These are phyloP conservation scores for Jamesozyma lodderae DNA, from an alignment of 805 yeast species.

Conservation along the genomic window DNA sequence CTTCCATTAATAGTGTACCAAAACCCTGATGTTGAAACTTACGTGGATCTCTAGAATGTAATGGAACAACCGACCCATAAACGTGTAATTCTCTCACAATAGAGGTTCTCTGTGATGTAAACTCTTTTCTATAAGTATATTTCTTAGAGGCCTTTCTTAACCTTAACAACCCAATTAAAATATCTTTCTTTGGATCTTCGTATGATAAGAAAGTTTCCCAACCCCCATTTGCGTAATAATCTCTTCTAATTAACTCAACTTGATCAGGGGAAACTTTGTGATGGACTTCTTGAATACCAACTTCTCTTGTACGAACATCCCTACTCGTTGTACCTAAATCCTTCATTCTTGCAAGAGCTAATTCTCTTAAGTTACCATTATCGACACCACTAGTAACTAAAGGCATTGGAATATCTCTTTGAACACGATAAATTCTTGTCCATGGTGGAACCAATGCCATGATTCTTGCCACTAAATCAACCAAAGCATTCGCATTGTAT, in stretches of 20 bases:
- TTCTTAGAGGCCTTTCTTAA: slow-evolving; percentile 82
- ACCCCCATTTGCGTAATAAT: slow-evolving; percentile 94
- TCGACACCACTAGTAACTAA: slow-evolving; percentile 96
- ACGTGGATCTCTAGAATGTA: slow-evolving; percentile 93
- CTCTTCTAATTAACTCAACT: slow-evolving; percentile 89
- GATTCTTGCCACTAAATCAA: slow-evolving; percentile 91
- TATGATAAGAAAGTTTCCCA: slow-evolving; percentile 96
- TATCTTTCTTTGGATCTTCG: slow-evolving; percentile 96
- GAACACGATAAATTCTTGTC: slow-evolving; percentile 98
- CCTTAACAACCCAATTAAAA: slow-evolving; percentile 81
- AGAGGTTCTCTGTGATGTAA: slow-evolving; percentile 74
- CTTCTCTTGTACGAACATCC: slow-evolving; percentile 96
- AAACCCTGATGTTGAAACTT: slow-evolving; percentile 99
- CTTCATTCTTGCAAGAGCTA: slow-evolving; percentile 94
- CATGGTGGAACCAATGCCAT: slow-evolving; percentile 97
- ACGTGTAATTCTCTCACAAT: slow-evolving; percentile 96
- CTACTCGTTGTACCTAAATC: slow-evolving; percentile 95
- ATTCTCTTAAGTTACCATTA: slow-evolving; percentile 90
- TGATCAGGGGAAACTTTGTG: slow-evolving; percentile 95
- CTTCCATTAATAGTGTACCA: slow-evolving; percentile 96
- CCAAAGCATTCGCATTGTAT: slow-evolving; percentile 86
- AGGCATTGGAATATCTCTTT: slow-evolving; percentile 99
- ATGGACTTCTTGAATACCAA: slow-evolving; percentile 97
- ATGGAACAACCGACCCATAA: slow-evolving; percentile 93
- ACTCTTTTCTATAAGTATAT: slow-evolving; percentile 84